Percentiles rank a stretch among this genome's conserved stretches.
These are phyloP conservation scores for Alternaria gaisen DNA, from an alignment of 2,329 filamentous ascomycete genomes.

Conservation along the genomic window DNA sequence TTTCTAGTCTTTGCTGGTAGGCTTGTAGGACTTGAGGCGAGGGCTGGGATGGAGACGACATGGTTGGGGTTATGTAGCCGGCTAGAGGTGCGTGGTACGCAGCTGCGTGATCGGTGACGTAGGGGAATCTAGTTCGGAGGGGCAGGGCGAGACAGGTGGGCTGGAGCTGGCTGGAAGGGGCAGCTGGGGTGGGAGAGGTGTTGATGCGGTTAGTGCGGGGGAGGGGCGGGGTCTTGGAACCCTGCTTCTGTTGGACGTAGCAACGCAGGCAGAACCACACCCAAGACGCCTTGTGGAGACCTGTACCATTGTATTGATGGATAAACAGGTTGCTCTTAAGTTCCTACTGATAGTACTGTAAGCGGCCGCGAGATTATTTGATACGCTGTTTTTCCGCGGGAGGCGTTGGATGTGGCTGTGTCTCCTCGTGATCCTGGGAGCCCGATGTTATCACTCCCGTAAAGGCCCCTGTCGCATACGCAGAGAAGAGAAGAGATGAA, in stretches of 20 bases:
- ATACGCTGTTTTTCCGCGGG: not conserved
- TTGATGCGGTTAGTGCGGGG: slow-evolving; percentile 11
- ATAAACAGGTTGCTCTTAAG: not conserved
- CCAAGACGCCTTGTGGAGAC: not conserved
- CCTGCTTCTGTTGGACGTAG: not conserved
- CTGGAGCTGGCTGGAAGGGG: slow-evolving; percentile 9
- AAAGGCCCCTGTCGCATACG: not conserved
- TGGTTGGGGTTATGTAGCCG: slow-evolving; percentile 28
- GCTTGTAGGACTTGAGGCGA: slow-evolving; percentile 7
- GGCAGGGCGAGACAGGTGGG: not conserved
- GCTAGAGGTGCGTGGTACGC: slow-evolving; percentile 6
- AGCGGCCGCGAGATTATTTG: too few relatives aligned
- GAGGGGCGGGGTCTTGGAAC: not conserved
- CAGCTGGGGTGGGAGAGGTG: slow-evolving; percentile 12
- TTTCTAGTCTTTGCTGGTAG: slow-evolving; percentile 12
- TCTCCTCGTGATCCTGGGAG: not conserved
- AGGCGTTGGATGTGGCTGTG: too few relatives aligned
- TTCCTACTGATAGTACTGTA: not conserved
- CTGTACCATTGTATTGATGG: not conserved
- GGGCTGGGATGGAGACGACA: slow-evolving; percentile 11
- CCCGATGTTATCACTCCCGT: not conserved
- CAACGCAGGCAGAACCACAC: not conserved
- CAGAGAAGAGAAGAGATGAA: not conserved
- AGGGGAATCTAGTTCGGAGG: slow-evolving; percentile 14
- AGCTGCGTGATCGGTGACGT: slow-evolving; percentile 35